Conservation (phyloP, 2,329 filamentous ascomycete species). For the Beauveria sp. region DNA sequence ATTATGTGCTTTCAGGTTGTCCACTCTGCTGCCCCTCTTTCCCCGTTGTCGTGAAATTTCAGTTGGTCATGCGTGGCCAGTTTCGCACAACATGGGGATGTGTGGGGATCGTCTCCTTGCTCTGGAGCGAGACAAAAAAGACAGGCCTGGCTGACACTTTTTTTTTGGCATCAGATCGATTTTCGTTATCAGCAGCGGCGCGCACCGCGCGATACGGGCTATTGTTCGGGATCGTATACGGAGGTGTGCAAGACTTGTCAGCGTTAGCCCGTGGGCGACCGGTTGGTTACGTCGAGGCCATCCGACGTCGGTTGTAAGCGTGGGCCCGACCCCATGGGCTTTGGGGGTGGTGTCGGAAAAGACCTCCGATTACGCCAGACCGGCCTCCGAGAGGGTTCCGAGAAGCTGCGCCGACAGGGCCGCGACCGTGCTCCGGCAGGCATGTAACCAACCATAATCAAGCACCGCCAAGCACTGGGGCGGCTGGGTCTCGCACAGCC, state of each 20-base stretch:
- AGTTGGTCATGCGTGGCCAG: neutral
- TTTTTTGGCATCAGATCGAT: slow-evolving; percentile 50
- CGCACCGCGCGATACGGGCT: slow-evolving; percentile 75
- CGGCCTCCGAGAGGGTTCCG: neutral
- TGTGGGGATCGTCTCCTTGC: neutral
- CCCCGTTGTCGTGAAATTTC: neutral
- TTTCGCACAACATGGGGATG: neutral
- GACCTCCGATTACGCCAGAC: neutral
- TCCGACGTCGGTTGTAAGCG: slow-evolving; percentile 36
- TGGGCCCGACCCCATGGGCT: neutral
- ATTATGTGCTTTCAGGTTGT: neutral
- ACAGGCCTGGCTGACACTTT: neutral
- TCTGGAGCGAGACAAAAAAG: neutral
- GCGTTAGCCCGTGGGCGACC: slow-evolving; percentile 61
- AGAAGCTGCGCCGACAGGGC: neutral
- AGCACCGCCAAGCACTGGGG: neutral
- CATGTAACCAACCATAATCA: neutral
- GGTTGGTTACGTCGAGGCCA: slow-evolving; percentile 66
- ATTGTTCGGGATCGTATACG: slow-evolving; percentile 70
- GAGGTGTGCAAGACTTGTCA: slow-evolving; percentile 70
- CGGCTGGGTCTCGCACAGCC: neutral
- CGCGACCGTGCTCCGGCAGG: neutral
- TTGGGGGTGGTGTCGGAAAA: neutral
- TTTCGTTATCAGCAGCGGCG: slow-evolving; percentile 68
- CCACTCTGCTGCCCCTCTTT: slow-evolving; percentile 2